Evolutionary conservation across 2,329 filamentous ascomycete species (phyloP).

Genomic region (Penicillium polonicum): DNA sequence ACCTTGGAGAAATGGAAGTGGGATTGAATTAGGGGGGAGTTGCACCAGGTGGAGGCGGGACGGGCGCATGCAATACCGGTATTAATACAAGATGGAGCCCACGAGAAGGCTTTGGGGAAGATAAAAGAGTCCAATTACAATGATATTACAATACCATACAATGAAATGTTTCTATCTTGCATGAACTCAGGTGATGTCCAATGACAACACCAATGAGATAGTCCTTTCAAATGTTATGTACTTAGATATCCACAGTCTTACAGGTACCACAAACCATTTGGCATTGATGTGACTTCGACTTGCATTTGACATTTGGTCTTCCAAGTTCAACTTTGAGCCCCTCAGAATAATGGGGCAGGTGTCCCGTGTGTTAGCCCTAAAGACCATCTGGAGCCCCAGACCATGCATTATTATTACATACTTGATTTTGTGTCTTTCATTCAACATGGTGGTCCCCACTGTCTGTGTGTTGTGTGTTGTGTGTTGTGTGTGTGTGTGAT

Average conservation of each 20-base stretch:
- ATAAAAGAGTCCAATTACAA: neutral
- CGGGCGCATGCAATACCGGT: constrained; percentile 5
- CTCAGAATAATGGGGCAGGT: neutral
- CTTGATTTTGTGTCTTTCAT: neutral
- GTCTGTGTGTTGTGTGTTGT: constrained; percentile 5
- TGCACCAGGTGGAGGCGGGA: constrained; percentile 6
- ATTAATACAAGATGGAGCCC: neutral
- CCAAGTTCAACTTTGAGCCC: neutral
- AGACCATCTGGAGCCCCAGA: neutral
- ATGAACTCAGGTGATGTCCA: neutral
- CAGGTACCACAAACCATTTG: neutral
- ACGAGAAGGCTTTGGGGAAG: neutral
- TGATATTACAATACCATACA: neutral
- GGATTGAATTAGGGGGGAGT: constrained; percentile 11
- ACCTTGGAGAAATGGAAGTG: constrained; percentile 4
- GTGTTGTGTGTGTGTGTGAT: constrained; percentile 7
- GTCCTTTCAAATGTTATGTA: neutral
- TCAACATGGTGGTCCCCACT: neutral
- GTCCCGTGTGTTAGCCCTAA: neutral
- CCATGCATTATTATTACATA: neutral
- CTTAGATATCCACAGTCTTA: constrained; percentile 2
- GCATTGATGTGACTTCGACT: neutral
- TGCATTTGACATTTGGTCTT: neutral
- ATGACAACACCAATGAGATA: neutral
- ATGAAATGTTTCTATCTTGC: neutral